Evolutionary conservation across 108 stramenopile species (phyloP).

Genomic region (Asterionellopsis glacialis): DNA sequence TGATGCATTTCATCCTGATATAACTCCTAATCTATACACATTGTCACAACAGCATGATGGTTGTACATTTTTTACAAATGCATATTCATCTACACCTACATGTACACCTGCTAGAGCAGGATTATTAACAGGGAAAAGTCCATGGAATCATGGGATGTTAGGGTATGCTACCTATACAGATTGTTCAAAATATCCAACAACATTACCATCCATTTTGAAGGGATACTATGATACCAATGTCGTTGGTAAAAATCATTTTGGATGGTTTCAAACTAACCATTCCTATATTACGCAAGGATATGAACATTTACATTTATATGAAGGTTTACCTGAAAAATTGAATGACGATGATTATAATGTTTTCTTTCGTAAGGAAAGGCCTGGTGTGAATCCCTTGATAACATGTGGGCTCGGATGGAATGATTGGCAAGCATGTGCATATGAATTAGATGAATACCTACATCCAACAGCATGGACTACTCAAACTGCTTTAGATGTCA

Average conservation of each 20-base stretch:
- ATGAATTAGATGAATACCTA: conserved; percentile 24
- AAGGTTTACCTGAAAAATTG: conserved; percentile 10
- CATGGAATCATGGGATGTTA: conserved; percentile 41
- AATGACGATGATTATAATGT: conserved; percentile 24
- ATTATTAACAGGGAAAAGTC: conserved; percentile 27
- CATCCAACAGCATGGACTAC: conserved; percentile 44
- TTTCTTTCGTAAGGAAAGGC: conserved; percentile 14
- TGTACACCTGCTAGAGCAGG: conserved; percentile 36
- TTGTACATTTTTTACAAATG: conserved; percentile 14
- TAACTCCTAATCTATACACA: conserved; percentile 18
- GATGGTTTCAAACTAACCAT: background rate
- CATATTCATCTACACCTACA: conserved; percentile 31
- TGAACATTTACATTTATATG: conserved; percentile 19
- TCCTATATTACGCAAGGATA: conserved; percentile 19
- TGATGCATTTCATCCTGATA: conserved; percentile 23
- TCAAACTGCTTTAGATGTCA: conserved; percentile 2
- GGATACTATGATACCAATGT: conserved; percentile 14
- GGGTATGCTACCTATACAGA: conserved; percentile 12
- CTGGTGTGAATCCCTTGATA: conserved; percentile 21
- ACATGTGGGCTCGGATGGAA: conserved; percentile 31
- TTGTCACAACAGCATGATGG: conserved; percentile 1
- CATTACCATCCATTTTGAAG: conserved; percentile 14
- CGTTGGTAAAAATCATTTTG: conserved; percentile 43
- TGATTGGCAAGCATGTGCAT: conserved; percentile 27
- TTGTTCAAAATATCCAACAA: conserved; percentile 29